These are phyloP conservation scores for Rhodotorula babjevae DNA, from an alignment of 768 basidiomycete species.

Conservation along the genomic window DNA sequence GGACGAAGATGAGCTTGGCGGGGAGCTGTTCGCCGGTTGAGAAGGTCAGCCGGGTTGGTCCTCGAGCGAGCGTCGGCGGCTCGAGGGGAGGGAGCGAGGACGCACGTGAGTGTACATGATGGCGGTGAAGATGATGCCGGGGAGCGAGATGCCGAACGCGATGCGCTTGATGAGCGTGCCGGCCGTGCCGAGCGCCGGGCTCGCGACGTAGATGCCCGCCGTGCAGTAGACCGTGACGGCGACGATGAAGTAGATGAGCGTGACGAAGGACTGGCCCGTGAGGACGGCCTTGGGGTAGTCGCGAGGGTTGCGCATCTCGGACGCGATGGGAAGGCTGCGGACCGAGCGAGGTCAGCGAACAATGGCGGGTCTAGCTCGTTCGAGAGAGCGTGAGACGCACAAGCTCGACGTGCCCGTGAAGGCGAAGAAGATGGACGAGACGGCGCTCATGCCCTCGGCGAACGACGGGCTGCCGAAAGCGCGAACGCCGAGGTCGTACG, in stretches of 20 bases:
- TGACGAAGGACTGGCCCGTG: conserved; percentile 15
- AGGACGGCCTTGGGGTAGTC: conserved; percentile 45
- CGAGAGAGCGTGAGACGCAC: neutral
- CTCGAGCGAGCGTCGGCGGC: neutral
- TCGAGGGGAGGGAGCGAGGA: neutral
- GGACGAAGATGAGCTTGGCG: conserved; percentile 42
- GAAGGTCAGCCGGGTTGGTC: too few species aligned
- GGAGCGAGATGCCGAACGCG: conserved; percentile 40
- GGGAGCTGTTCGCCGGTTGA: too few species aligned
- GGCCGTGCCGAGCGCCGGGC: conserved; percentile 44
- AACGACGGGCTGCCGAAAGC: conserved; percentile 25
- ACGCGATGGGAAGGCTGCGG: conserved; percentile 39
- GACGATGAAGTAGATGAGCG: conserved; percentile 37
- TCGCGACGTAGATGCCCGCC: conserved; percentile 41
- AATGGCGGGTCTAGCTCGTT: neutral
- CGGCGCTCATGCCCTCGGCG: conserved; percentile 45
- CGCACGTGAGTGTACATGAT: neutral
- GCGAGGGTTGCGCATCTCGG: conserved; percentile 47
- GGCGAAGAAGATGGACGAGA: conserved; percentile 45
- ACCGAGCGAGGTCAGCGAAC: neutral
- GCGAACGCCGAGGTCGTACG: conserved; percentile 40
- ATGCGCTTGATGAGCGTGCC: conserved; percentile 41
- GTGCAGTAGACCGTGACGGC: conserved; percentile 38
- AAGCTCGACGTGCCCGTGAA: conserved; percentile 28
- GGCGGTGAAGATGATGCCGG: conserved; percentile 32